Evolutionary conservation across 192 early-diverging fungal genomes (phyloP).

Genomic region (Backusella psychrophila): DNA sequence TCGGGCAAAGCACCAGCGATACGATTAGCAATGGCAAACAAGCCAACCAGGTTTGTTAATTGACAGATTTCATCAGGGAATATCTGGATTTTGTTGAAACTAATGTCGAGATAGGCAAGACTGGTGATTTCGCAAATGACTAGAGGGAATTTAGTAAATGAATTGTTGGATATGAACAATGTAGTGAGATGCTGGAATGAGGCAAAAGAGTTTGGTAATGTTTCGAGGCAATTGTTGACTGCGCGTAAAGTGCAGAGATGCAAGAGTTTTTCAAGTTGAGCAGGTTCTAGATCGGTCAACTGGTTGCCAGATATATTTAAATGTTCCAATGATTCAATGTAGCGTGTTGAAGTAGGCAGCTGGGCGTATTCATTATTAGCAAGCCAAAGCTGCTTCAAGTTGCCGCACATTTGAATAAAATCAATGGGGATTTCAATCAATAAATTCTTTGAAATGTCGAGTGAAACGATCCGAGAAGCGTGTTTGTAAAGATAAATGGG

Average conservation of each 20-base stretch:
- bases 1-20: constrained; percentile 69
- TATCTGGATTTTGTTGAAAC: constrained; percentile 76
- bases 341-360: constrained; percentile 66
- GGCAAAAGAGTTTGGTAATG: constrained; percentile 64
- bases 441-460: constrained; percentile 84
- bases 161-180: constrained; percentile 82
- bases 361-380: constrained; percentile 65
- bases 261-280: constrained; percentile 59
- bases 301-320: constrained; percentile 81
- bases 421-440: constrained; percentile 80
- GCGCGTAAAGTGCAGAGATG: constrained; percentile 62
- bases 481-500: constrained; percentile 75
- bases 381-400: constrained; percentile 65
- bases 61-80: constrained; percentile 74
- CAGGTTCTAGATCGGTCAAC: constrained; percentile 61
- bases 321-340: constrained; percentile 61
- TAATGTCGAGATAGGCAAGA: constrained; percentile 72
- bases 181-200: constrained; percentile 56
- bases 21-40: constrained; percentile 76
- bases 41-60: constrained; percentile 51
- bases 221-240: constrained; percentile 72
- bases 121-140: constrained; percentile 59
- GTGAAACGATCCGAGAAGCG: constrained; percentile 66
- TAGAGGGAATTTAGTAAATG: constrained; percentile 63
- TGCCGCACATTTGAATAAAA: constrained; percentile 74